Percentiles rank a stretch among this genome's conserved stretches.
Evolutionary conservation across 2,329 filamentous ascomycete species (phyloP).

Genomic region (Penicillium hesseltinei): DNA sequence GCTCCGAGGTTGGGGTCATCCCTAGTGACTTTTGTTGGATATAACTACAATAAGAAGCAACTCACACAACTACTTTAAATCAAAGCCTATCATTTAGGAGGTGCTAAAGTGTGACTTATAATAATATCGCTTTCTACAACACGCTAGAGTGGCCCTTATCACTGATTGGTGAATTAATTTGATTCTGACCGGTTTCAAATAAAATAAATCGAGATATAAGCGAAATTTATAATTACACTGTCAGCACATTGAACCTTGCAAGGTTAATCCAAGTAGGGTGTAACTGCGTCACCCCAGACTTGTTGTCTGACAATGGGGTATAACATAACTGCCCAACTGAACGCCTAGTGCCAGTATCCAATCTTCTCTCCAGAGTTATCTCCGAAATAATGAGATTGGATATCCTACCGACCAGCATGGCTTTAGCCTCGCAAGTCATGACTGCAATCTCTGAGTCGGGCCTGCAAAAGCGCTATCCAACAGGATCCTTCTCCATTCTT

Average conservation of each 20-base stretch:
- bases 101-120: background rate
- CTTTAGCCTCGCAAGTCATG: slow-evolving; percentile 7
- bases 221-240: background rate
- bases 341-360: background rate
- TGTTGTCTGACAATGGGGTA: background rate
- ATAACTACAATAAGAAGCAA: no score
- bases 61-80: background rate
- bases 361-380: background rate
- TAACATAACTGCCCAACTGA: background rate
- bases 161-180: no score
- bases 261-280: background rate
- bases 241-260: background rate
- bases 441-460: background rate
- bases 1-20: background rate
- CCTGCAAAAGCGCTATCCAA: slow-evolving; percentile 16
- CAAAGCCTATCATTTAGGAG: background rate
- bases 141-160: no score
- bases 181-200: background rate
- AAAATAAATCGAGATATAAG: background rate
- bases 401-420: background rate
- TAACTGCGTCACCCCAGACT: background rate
- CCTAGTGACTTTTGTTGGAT: background rate
- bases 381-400: slow-evolving; percentile 10
- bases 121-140: background rate
- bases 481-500: slow-evolving; percentile 15